phyloP scores from a whole-genome alignment of 140 eudicot genomes.

The Bidens hawaiensis region DNA sequence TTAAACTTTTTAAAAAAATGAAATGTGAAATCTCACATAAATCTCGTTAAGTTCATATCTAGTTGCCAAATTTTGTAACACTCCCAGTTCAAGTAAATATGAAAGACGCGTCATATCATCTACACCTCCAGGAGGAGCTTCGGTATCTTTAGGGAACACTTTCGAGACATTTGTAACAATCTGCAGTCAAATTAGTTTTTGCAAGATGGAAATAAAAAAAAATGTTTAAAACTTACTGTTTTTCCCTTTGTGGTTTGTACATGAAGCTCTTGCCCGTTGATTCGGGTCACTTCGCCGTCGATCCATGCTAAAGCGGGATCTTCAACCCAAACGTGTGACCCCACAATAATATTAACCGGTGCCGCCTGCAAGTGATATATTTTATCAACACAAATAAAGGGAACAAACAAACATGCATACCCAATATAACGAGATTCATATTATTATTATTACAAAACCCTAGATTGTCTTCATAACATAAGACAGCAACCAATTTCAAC shows the following conservation, averaged over 20 bases:
- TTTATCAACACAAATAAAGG: conserved; percentile 17
- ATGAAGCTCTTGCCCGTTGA: conserved; percentile 74
- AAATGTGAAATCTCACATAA: conserved; percentile 34
- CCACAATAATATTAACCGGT: conserved; percentile 81
- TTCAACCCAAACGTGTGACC: conserved; percentile 96
- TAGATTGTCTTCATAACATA: too few relatives aligned
- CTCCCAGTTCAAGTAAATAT: conserved; percentile 96
- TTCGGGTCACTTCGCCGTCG: conserved; percentile 78
- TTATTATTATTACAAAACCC: too few relatives aligned
- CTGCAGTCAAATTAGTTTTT: conserved; percentile 42
- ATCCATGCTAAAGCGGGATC: conserved; percentile 86
- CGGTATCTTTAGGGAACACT: conserved; percentile 85
- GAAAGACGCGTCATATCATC: conserved; percentile 99
- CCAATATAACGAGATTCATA: too few relatives aligned
- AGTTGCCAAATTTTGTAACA: conserved; percentile 77
- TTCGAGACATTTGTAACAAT: conserved; percentile 69
- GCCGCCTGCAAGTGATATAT: conserved; percentile 62
- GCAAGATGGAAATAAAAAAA: not conserved
- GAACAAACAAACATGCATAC: too few relatives aligned
- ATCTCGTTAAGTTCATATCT: conserved; percentile 91
- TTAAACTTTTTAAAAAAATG: not conserved
- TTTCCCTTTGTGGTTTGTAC: conserved; percentile 75
- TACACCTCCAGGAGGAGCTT: too few relatives aligned
- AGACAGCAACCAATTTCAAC: too few relatives aligned
- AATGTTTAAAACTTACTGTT: conserved; percentile 46